Percentiles rank a stretch among this genome's conserved stretches.
These are phyloP conservation scores for Phoenix roebelenii DNA, from an alignment of 176 grass and related monocot species.

Conservation along the genomic window DNA sequence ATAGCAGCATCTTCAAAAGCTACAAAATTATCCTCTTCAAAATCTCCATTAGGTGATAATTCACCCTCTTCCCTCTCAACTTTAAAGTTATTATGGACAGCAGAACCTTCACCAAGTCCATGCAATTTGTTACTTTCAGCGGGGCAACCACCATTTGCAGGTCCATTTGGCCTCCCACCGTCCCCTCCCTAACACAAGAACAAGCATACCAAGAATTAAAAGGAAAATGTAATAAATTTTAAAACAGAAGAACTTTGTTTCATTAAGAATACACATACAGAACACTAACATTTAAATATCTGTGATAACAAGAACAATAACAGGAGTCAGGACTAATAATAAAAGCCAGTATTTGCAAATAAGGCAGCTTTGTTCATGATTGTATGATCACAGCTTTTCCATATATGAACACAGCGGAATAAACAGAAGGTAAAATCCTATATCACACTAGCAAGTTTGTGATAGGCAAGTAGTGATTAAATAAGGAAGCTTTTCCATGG, in stretches of 20 bases:
- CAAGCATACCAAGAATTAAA: background rate
- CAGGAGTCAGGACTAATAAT: no score
- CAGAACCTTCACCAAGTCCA: constrained; percentile 13
- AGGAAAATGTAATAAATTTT: background rate
- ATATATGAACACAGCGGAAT: no score
- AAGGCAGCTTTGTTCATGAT: no score
- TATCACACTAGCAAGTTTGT: no score
- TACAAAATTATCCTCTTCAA: constrained; percentile 39
- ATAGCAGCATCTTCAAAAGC: constrained; percentile 24
- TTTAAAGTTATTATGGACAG: constrained; percentile 15
- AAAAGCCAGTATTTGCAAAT: no score
- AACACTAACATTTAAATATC: no score
- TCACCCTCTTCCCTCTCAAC: constrained; percentile 78
- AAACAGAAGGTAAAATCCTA: no score
- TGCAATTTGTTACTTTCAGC: constrained; percentile 15
- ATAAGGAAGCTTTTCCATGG: no score
- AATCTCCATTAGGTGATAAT: constrained; percentile 56
- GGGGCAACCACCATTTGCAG: constrained; percentile 8
- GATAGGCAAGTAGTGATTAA: no score
- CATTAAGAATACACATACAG: constrained; percentile 6
- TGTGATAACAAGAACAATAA: no score
- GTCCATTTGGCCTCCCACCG: constrained; percentile 10
- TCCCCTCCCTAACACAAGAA: constrained; percentile 24
- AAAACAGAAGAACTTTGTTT: constrained; percentile 5
- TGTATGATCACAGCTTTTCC: no score